Evolutionary conservation across 805 yeast species (phyloP).

Genomic region (Candida verbasci): DNA sequence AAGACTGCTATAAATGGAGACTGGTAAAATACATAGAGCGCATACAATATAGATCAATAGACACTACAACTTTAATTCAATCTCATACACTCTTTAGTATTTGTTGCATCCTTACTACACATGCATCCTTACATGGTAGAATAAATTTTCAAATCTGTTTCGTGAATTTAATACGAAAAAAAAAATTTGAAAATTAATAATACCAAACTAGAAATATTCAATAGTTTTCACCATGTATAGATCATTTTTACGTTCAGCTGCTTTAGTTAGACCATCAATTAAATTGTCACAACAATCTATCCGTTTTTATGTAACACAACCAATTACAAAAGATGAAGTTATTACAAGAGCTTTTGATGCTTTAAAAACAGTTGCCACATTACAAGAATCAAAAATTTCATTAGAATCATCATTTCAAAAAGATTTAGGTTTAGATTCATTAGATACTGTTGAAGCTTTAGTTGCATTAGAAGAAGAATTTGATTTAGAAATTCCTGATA

Average conservation of each 20-base stretch:
- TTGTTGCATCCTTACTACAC: too few relatives aligned
- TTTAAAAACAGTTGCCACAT: conserved; percentile 50
- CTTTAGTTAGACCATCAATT: conserved; percentile 15
- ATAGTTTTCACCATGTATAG: conserved; percentile 40
- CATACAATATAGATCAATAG: background rate
- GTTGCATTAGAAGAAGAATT: conserved; percentile 93
- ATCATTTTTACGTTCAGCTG: conserved; percentile 30
- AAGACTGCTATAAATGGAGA: background rate
- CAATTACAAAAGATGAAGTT: conserved; percentile 73
- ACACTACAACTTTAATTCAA: too few relatives aligned
- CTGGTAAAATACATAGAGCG: background rate
- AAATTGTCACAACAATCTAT: conserved; percentile 17
- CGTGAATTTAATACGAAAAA: too few relatives aligned
- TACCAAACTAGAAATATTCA: too few relatives aligned
- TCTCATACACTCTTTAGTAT: too few relatives aligned
- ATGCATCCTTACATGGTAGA: too few relatives aligned
- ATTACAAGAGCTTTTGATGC: conserved; percentile 79
- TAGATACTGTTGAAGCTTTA: conserved; percentile 92
- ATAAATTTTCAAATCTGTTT: too few relatives aligned
- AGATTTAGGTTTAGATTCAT: conserved; percentile 86
- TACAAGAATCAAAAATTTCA: conserved; percentile 40
- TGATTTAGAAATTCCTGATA: conserved; percentile 81
- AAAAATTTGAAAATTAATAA: too few relatives aligned
- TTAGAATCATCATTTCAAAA: conserved; percentile 53
- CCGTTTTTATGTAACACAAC: conserved; percentile 58